A percentile compares a stretch with the other conserved stretches of the same genome.
These are phyloP conservation scores for Strigomonas galati DNA, from an alignment of 208 protist genomes.

Conservation along the genomic window DNA sequence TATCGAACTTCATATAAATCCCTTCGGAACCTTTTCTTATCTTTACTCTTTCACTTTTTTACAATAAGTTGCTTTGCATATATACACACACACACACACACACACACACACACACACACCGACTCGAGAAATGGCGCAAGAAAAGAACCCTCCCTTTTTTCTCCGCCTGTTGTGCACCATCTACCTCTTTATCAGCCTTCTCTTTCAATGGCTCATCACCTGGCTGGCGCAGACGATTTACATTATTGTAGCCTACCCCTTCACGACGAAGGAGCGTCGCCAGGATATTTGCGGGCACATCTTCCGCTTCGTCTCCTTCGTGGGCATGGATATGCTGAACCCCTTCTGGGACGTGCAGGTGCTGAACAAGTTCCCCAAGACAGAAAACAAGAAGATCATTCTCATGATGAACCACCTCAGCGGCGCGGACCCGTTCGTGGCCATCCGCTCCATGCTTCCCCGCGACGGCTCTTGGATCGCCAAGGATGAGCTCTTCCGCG, in stretches of 20 bases:
- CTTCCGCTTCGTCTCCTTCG: slow-evolving; percentile 62
- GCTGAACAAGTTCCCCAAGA: slow-evolving; percentile 62
- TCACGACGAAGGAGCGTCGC: slow-evolving; percentile 45
- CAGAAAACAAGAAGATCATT: slow-evolving; percentile 60
- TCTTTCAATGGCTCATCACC: slow-evolving; percentile 50
- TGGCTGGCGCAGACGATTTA: slow-evolving; percentile 68
- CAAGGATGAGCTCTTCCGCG: slow-evolving; percentile 73
- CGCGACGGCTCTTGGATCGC: slow-evolving; percentile 77
- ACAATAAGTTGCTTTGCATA: background rate
- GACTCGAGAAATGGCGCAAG: background rate
- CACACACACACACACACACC: background rate
- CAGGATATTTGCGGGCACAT: slow-evolving; percentile 76
- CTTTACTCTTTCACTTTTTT: slow-evolving; percentile 9
- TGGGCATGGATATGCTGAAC: slow-evolving; percentile 65
- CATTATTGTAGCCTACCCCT: slow-evolving; percentile 57
- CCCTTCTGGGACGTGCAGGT: slow-evolving; percentile 77
- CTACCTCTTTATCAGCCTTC: slow-evolving; percentile 48
- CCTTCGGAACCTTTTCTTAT: too few species aligned
- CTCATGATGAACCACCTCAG: slow-evolving; percentile 88
- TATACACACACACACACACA: background rate
- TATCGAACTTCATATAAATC: too few species aligned
- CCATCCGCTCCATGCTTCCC: slow-evolving; percentile 68
- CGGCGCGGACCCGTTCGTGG: slow-evolving; percentile 70
- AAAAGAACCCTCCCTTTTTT: slow-evolving; percentile 18
- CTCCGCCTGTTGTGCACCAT: slow-evolving; percentile 49